Base-by-base conservation (phyloP, 2,329 filamentous ascomycete species). In the Akanthomyces uredinophilus region DNA sequence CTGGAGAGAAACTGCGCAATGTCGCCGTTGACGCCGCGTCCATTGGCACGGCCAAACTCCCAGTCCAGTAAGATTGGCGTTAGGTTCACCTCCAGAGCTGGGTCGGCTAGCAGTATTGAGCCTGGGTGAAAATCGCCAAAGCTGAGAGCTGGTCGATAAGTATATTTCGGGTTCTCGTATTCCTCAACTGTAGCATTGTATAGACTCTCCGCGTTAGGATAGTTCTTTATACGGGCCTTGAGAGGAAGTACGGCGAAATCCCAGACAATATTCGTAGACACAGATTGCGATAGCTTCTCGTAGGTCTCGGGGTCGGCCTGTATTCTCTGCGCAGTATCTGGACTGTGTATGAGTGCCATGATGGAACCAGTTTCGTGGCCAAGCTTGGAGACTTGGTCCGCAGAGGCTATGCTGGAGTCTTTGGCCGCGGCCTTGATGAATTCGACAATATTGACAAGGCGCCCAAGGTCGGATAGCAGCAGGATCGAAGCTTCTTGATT, bases 1-100 rank as follows among this genome's bases (percentile, higher is more conserved):
- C 60, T 61, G 37, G 66, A 64, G 18, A 68, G 62, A 35, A 68
- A 66, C 29, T 67, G 64, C 4, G 66, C 65, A 35, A 68, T 63
- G 47, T 69, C 65, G 32, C 67, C 65, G 49, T 66, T 66, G 54
- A 66, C 56, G 22, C 67, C 66, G 11, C 65, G 62, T 27, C 66
- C 66, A 29, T 62, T 62, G 57, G 64, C 43, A 24, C 57, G 41
- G 10, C 63, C 63, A 46, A 67, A 68, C 44, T 69, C 64, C 67
- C 62, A 68, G 62, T 68, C 67, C 14, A 68, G 53, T 20, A 66
- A 27, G 14, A 64, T 51, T 37, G 65, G 65, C 27, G 60, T 62
- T 47, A 64, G 53, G 41, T 64, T 56, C 14, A 60, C 44, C 1
- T 27, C 43, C 4, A 39, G 13, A 14, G 11, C 35, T 5, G 64